A percentile compares a stretch with the other conserved stretches of the same genome.
Evolutionary conservation across 352 stramenopile genomes (phyloP).

Genomic region (Phytophthora sansomeana): DNA sequence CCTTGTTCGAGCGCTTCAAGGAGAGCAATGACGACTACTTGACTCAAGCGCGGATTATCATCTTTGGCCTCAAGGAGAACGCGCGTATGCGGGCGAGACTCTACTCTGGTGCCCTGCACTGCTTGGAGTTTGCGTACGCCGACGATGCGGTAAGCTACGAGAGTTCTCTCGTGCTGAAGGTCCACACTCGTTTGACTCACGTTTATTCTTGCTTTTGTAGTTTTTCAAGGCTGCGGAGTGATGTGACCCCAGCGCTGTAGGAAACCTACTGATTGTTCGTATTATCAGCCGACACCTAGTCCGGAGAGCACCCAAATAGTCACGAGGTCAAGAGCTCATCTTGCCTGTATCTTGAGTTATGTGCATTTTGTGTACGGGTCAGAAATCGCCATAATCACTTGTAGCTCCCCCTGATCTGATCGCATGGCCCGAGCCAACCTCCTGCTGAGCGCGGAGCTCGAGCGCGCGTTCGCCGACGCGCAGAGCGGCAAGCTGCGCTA

Average conservation of each 20-base stretch:
- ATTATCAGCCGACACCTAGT: slow-evolving; percentile 22
- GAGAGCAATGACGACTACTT: slow-evolving; percentile 83
- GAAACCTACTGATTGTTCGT: slow-evolving; percentile 31
- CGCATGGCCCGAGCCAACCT: slow-evolving; percentile 74
- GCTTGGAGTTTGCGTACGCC: slow-evolving; percentile 77
- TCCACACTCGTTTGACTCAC: background rate
- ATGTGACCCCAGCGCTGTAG: slow-evolving; percentile 22
- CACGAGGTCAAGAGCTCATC: slow-evolving; percentile 11
- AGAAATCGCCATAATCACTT: slow-evolving; percentile 13
- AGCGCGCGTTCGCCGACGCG: slow-evolving; percentile 74
- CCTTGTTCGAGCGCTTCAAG: slow-evolving; percentile 85
- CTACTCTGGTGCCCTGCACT: slow-evolving; percentile 67
- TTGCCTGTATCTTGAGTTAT: background rate
- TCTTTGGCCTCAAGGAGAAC: slow-evolving; percentile 82
- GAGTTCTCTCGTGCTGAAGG: background rate
- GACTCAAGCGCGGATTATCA: slow-evolving; percentile 77
- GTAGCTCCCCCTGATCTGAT: slow-evolving; percentile 12
- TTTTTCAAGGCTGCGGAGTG: slow-evolving; percentile 53
- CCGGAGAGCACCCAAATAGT: slow-evolving; percentile 29
- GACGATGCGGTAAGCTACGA: slow-evolving; percentile 62
- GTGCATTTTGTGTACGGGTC: background rate
- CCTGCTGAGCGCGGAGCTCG: slow-evolving; percentile 64
- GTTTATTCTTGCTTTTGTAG: slow-evolving; percentile 21
- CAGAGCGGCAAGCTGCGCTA: slow-evolving; percentile 75
- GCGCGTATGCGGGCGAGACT: slow-evolving; percentile 67